Evolutionary conservation across 192 early-diverging fungal species (phyloP), one percentile per base, ranked within the genome.

Genomic region (Backusella macrospora): DNA sequence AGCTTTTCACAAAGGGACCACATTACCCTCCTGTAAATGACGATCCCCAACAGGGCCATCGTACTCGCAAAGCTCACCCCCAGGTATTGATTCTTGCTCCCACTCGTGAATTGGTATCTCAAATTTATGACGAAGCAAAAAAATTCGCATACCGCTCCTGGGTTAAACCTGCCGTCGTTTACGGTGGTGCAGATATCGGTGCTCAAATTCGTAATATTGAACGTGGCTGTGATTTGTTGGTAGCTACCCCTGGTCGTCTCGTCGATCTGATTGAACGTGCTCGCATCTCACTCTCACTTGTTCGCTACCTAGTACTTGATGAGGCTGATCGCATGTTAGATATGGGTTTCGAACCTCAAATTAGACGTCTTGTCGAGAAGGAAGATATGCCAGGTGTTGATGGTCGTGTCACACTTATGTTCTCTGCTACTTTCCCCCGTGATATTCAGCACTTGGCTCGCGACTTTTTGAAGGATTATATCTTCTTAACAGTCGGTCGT

Each of bases 281-380:
- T 74, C 89, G 89, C 38, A 85, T 93, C 43, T 92, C 94, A 47
- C 80, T 98, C 55, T 88, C 89, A 34, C 81, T 92, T 39, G 91
- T 96, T 4, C 83, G 86, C 18, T 99, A 90, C 76, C 81, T 98
- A 52, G 96, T 99, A 39, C 86, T 98, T 29, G 96, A 99, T 74
- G 96, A 98, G 82, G 96, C 96, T 39, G 97, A 99, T 84, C 91
- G 97, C 71, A 99, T 98, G 97, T 88, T 99, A 76, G 96, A 99
- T 74, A 91, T 92, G 80, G 96, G 95, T 64, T 97, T 97, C 83
- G 94, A 99, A 77, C 92, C 92, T 72, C 93, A 95, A 76, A 97
- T 99, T 76, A 88, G 90, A 73, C 91, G 93, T 70, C 95, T 99
- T 79, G 90, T 97, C 52, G 92, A 88, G 85, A 70, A 94, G 92